phyloP scores from a whole-genome alignment of 441 rosid genomes.

The Populus hybrid region DNA sequence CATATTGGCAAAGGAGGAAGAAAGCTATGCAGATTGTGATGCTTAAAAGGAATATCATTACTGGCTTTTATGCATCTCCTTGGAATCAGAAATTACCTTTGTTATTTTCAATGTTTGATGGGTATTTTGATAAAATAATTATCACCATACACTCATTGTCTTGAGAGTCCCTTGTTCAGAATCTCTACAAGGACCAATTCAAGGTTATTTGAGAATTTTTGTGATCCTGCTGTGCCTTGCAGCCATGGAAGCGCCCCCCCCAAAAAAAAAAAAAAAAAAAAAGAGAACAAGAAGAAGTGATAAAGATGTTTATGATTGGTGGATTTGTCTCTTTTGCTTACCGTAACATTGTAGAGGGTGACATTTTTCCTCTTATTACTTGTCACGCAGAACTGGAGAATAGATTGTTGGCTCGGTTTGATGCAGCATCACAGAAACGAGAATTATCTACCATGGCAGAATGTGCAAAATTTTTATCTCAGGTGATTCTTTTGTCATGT shows the following conservation, averaged over 20 bases:
- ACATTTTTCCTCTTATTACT: conserved; percentile 15
- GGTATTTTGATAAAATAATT: neutral
- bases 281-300: neutral
- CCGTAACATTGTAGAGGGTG: neutral
- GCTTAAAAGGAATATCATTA: neutral
- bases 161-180: neutral
- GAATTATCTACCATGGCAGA: conserved; percentile 98
- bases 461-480: conserved; percentile 97
- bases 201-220: neutral
- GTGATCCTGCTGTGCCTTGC: neutral
- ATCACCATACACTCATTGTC: neutral
- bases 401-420: conserved; percentile 93
- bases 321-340: neutral
- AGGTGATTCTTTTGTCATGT: conserved; percentile 45
- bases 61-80: neutral
- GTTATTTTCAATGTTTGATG: too few relatives aligned
- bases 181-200: neutral
- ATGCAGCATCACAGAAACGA: conserved; percentile 94
- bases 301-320: conserved; percentile 3
- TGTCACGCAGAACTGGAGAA: conserved; percentile 78
- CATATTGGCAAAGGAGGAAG: neutral
- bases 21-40: neutral
- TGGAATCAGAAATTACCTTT: neutral
- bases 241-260: neutral
- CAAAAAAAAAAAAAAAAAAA: neutral